Conservation (phyloP, 148 eudicot species). For the Dysphania ambrosioides region DNA sequence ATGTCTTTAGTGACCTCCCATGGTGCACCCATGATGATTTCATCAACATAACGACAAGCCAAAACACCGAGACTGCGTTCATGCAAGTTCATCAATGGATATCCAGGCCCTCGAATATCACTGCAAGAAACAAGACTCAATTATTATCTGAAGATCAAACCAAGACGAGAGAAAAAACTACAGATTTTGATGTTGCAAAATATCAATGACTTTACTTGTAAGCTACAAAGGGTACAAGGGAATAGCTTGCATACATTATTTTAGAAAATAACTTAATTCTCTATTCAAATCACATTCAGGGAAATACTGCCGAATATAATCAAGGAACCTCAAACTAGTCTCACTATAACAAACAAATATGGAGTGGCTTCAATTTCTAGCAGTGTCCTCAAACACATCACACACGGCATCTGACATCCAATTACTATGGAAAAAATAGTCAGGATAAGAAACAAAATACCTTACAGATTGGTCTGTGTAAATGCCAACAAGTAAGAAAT, state of each 20-base stretch:
- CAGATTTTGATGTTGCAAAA: too few species aligned
- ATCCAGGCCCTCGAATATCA: slow-evolving; percentile 62
- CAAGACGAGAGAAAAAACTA: not conserved
- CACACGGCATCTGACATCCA: not conserved
- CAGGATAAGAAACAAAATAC: slow-evolving; percentile 35
- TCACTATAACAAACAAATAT: not conserved
- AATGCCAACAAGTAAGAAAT: slow-evolving; percentile 90
- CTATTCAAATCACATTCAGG: not conserved
- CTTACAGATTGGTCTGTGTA: slow-evolving; percentile 77
- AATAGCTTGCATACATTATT: too few species aligned
- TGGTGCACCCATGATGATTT: slow-evolving; percentile 92
- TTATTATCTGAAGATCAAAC: slow-evolving; percentile 16
- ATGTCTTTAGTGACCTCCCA: slow-evolving; percentile 77
- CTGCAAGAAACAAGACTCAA: slow-evolving; percentile 41
- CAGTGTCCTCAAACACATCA: not conserved
- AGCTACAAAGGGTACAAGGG: not conserved
- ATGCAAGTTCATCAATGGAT: slow-evolving; percentile 88
- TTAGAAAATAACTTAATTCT: too few species aligned
- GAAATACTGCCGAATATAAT: not conserved
- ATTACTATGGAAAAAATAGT: not conserved
- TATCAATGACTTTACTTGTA: not conserved
- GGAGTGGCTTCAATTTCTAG: not conserved
- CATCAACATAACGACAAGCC: slow-evolving; percentile 92
- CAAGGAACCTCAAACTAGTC: not conserved
- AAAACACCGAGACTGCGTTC: slow-evolving; percentile 92